phyloP scores from a whole-genome alignment of 768 basidiomycete genomes.

The Lactifluus piperatus region DNA sequence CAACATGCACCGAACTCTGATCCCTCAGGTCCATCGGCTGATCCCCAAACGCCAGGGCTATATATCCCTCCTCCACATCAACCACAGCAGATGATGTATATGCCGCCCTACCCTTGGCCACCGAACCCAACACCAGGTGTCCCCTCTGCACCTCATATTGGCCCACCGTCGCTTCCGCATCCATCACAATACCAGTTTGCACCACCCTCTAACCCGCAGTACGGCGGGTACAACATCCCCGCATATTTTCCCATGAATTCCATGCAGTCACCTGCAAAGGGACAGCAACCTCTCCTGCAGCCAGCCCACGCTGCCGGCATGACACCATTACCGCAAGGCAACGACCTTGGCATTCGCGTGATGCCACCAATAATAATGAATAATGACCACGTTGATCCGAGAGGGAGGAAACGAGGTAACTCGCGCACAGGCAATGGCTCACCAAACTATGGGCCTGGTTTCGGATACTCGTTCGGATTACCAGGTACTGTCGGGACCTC shows the following conservation, averaged over 20 bases:
- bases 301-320: constrained; percentile 27
- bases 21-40: constrained; percentile 17
- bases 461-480: constrained; percentile 35
- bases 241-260: constrained; percentile 4
- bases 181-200: constrained; percentile 29
- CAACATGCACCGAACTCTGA: constrained; percentile 24
- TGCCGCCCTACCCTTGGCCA: constrained; percentile 17
- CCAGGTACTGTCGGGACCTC: constrained; percentile 9
- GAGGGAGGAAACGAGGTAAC: constrained; percentile 15
- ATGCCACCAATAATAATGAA: constrained; percentile 27
- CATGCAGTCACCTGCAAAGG: constrained; percentile 12
- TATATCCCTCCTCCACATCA: constrained; percentile 23
- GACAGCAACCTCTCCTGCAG: constrained; percentile 21
- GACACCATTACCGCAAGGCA: constrained; percentile 5
- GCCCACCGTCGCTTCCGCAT: constrained; percentile 27
- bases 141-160: constrained; percentile 29
- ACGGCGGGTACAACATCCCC: constrained; percentile 6
- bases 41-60: constrained; percentile 8
- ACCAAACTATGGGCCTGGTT: constrained; percentile 66
- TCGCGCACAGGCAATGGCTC: constrained; percentile 24
- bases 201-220: constrained; percentile 28
- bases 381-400: constrained; percentile 28
- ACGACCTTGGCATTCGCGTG: constrained; percentile 24
- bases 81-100: constrained; percentile 32
- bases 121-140: constrained; percentile 19